Percentiles rank a stretch among this genome's conserved stretches.
phyloP scores from a whole-genome alignment of 2,329 filamentous ascomycete genomes.

The Colletotrichum ledebouriae region DNA sequence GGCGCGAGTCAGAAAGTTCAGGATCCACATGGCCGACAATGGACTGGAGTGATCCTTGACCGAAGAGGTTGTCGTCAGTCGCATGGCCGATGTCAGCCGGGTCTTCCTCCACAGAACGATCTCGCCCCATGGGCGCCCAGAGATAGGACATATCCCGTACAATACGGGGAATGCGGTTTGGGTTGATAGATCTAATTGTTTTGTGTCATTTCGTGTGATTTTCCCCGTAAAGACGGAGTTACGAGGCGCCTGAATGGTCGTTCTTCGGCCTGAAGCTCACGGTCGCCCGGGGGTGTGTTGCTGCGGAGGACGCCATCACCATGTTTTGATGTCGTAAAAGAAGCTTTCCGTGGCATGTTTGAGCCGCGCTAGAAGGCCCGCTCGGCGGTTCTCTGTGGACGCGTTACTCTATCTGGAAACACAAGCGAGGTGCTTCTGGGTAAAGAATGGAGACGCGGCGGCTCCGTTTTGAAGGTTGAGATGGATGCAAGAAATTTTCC shows the following conservation, averaged over 20 bases:
- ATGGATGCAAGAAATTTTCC: conserved; percentile 35
- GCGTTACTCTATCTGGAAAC: conserved; percentile 27
- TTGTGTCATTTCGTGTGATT: conserved; percentile 31
- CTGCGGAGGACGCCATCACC: conserved; percentile 32
- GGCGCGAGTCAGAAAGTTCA: conserved; percentile 30
- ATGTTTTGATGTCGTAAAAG: conserved; percentile 42
- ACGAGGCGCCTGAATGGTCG: conserved; percentile 12
- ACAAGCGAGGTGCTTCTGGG: conserved; percentile 38
- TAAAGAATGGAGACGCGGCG: conserved; percentile 34
- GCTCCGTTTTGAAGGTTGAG: conserved; percentile 24
- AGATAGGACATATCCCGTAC: conserved; percentile 34
- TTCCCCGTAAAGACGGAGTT: conserved; percentile 2
- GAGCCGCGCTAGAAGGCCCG: conserved; percentile 38
- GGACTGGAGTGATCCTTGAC: conserved; percentile 22
- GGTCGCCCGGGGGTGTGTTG: conserved; percentile 4
- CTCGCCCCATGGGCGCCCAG: conserved; percentile 37
- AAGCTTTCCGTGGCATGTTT: conserved; percentile 40
- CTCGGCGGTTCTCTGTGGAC: conserved; percentile 25
- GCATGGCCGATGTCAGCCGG: conserved; percentile 25
- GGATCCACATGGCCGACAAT: conserved; percentile 31
- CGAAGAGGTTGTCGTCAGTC: conserved; percentile 37
- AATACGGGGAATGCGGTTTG: conserved; percentile 28
- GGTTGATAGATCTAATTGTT: conserved; percentile 39
- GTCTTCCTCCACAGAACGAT: conserved; percentile 38
- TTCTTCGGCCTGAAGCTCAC: conserved; percentile 32